Evolutionary conservation across 2,329 filamentous ascomycete species (phyloP), one percentile per base, ranked within the genome.

Genomic region (Ophiostoma ips): DNA sequence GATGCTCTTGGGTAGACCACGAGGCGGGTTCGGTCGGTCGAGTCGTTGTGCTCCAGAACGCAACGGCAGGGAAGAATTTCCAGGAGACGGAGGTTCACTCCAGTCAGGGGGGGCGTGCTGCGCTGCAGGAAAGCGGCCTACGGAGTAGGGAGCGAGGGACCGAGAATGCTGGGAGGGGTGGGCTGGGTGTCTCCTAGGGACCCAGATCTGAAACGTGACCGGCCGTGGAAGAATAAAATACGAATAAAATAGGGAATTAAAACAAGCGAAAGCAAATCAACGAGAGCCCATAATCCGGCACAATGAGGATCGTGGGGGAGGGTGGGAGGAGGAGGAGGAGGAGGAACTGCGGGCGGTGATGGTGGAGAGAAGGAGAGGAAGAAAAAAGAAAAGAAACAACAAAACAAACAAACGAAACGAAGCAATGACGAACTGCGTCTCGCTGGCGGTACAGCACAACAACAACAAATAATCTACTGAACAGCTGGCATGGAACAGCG

Each of bases 401-500:
- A 28, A 48, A 24, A 48, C 30, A 41, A 21, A 34, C 28, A 31
- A 49, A 41, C 44, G 48, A 21, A 47, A 50, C 31, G 49, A 51
- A 50, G 48, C 36, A 47, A 50, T 37, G 49, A 51, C 44, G n/a
- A n/a, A n/a, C n/a, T n/a, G 49, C 49, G 30, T 24, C 40, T 43
- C 21, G 28, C 40, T 43, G 21, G 21, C 40, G 12, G 19, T 41
- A n/a, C 21, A 43, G 40, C 33, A 51, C 49, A 51, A 48, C 45
- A 51, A 51, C 46, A n/a, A n/a, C n/a, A n/a, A n/a, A n/a, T n/a
- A n/a, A n/a, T n/a, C n/a, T 46, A 50, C 46, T 44, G 46, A 50
- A 49, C 28, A 46, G 48, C 48, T 50, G 51, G 48, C 38, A 53
- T 53, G 48, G 38, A 37, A 36, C 40, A 33, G 45, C 36, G 49